Conservation (phyloP, 2,329 filamentous ascomycete genomes). For the Ascosphaera pollenicola region DNA sequence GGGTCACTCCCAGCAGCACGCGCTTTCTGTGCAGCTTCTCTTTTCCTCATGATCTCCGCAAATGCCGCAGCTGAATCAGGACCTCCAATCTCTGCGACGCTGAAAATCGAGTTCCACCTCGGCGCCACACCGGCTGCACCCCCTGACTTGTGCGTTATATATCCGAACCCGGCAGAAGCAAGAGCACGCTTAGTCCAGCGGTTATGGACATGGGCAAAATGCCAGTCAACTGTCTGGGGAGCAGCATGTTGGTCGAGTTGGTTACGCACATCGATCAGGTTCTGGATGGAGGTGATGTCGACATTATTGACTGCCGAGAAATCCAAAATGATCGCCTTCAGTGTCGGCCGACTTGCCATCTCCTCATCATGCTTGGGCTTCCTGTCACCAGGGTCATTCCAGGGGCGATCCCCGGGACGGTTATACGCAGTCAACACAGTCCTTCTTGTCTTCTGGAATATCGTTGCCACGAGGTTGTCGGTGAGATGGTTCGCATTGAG, state of each 20-base stretch:
- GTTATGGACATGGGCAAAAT: conserved; percentile 84
- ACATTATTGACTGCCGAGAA: conserved; percentile 88
- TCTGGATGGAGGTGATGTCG: conserved; percentile 79
- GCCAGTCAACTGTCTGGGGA: conserved; percentile 77
- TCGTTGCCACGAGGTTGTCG: conserved; percentile 48
- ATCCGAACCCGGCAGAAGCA: conserved; percentile 70
- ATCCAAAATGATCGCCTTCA: conserved; percentile 82
- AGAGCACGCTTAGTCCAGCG: conserved; percentile 87
- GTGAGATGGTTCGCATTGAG: conserved; percentile 80
- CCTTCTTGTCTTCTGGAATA: conserved; percentile 51
- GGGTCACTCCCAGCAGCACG: too few relatives aligned
- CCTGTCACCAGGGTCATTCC: conserved; percentile 76
- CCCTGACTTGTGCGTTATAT: conserved; percentile 35
- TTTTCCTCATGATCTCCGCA: conserved; percentile 42
- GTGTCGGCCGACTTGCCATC: conserved; percentile 34
- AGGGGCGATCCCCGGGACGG: conserved; percentile 57
- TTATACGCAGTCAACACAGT: conserved; percentile 48
- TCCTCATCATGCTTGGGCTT: conserved; percentile 29
- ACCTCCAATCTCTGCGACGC: conserved; percentile 67
- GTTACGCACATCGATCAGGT: conserved; percentile 82
- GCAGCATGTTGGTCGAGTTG: conserved; percentile 70
- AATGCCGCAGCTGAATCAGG: conserved; percentile 43
- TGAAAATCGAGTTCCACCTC: conserved; percentile 90
- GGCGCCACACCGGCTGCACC: conserved; percentile 29
- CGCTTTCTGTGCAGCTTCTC: too few relatives aligned